phyloP scores from a whole-genome alignment of 768 basidiomycete species.

The Baorangia bicolor region DNA sequence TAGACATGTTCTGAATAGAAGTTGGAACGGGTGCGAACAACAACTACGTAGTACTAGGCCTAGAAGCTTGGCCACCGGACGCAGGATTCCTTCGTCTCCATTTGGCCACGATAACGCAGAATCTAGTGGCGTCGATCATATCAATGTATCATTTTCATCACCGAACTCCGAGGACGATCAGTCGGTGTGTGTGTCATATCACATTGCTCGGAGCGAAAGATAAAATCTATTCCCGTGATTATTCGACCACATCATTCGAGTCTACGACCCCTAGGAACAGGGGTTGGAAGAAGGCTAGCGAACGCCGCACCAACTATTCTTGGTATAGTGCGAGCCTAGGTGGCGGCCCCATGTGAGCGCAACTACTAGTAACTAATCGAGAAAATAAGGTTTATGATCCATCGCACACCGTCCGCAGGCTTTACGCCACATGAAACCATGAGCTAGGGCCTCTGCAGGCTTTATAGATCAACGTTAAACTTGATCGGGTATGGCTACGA shows the following conservation, averaged over 20 bases:
- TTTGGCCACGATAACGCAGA: background rate
- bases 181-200: conserved; percentile 2
- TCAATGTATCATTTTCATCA: background rate
- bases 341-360: background rate
- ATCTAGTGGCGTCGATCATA: background rate
- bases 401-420: background rate
- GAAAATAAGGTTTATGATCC: background rate
- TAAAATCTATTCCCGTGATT: conserved; percentile 10
- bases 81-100: background rate
- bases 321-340: background rate
- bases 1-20: background rate
- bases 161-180: conserved; percentile 8
- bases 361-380: background rate
- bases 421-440: background rate
- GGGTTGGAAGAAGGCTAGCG: background rate
- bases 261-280: conserved; percentile 8
- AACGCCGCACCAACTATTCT: background rate
- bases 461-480: background rate
- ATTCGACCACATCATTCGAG: background rate
- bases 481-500: background rate
- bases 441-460: background rate
- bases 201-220: background rate
- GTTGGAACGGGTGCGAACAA: background rate
- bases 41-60: background rate
- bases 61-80: no score